A percentile compares a stretch with the other conserved stretches of the same genome.
Conservation (phyloP, 805 yeast species). For the Nakazawaea peltata region DNA sequence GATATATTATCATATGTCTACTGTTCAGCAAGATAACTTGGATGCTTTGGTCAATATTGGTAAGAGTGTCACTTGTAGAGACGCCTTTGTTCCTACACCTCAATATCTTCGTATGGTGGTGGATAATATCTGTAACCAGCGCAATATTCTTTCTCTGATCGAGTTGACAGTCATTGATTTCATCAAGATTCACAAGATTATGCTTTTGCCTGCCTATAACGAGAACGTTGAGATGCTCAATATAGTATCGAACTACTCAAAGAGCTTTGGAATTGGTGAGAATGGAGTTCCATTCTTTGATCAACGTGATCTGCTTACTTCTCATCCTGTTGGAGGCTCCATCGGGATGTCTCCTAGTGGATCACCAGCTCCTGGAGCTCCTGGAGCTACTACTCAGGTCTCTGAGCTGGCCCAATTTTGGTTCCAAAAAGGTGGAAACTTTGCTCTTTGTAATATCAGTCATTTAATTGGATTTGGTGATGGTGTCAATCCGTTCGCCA, state of each 20-base stretch:
- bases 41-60: conserved; percentile 78
- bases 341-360: no score
- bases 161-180: conserved; percentile 55
- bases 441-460: conserved; percentile 68
- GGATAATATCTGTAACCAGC: conserved; percentile 65
- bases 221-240: conserved; percentile 46
- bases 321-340: no score
- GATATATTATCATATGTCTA: conserved; percentile 79
- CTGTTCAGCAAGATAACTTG: conserved; percentile 70
- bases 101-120: conserved; percentile 72
- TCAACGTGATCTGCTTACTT: conserved; percentile 24
- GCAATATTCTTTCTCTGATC: conserved; percentile 48
- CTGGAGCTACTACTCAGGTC: conserved; percentile 26
- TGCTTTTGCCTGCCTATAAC: conserved; percentile 50
- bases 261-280: conserved; percentile 61
- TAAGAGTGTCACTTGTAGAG: conserved; percentile 70
- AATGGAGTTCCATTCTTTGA: conserved; percentile 58
- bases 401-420: conserved; percentile 55
- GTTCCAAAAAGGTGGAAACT: conserved; percentile 68
- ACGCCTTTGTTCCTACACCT: conserved; percentile 77
- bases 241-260: conserved; percentile 55
- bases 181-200: conserved; percentile 60
- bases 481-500: conserved; percentile 67
- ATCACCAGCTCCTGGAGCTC: no score
- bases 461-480: conserved; percentile 77